Conservation (phyloP, 108 stramenopile species). For the Nannochloropsis salina region DNA sequence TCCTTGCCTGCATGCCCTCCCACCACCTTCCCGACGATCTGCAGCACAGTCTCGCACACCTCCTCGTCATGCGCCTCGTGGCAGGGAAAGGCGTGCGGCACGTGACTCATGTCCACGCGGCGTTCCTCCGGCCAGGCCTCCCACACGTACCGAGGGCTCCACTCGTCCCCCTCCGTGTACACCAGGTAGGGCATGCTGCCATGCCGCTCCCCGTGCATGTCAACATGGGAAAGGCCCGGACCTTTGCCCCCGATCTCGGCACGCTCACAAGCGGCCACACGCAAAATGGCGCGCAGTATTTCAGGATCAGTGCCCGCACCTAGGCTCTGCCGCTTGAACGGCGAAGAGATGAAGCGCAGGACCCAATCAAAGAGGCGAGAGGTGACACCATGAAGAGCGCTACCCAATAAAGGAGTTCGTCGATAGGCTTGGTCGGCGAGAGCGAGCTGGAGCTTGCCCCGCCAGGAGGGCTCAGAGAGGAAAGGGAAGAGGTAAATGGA, state of each 20-base stretch:
- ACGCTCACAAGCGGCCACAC: not conserved
- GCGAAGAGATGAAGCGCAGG: not conserved
- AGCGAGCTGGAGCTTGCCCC: not conserved
- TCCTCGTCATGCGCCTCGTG: slow-evolving; percentile 17
- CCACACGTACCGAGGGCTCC: not conserved
- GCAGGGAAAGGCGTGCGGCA: not conserved
- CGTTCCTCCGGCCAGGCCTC: not conserved
- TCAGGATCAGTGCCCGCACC: not conserved
- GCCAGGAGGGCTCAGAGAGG: not conserved
- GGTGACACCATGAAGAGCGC: not conserved
- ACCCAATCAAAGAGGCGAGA: not conserved
- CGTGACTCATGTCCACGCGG: not conserved
- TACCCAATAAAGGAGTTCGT: not conserved
- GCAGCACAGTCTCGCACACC: not conserved
- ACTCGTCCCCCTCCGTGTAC: slow-evolving; percentile 15
- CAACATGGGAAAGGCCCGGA: not conserved
- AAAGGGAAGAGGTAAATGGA: not conserved
- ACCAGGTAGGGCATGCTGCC: slow-evolving; percentile 11
- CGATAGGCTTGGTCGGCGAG: not conserved
- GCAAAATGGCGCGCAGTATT: not conserved
- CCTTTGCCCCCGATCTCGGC: not conserved
- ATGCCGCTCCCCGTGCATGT: not conserved
- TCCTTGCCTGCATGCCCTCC: not conserved
- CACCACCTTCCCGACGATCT: not conserved
- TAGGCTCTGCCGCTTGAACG: not conserved